Evolutionary conservation across 2,329 filamentous ascomycete genomes (phyloP).

Genomic region (Fusarium nelsonii): DNA sequence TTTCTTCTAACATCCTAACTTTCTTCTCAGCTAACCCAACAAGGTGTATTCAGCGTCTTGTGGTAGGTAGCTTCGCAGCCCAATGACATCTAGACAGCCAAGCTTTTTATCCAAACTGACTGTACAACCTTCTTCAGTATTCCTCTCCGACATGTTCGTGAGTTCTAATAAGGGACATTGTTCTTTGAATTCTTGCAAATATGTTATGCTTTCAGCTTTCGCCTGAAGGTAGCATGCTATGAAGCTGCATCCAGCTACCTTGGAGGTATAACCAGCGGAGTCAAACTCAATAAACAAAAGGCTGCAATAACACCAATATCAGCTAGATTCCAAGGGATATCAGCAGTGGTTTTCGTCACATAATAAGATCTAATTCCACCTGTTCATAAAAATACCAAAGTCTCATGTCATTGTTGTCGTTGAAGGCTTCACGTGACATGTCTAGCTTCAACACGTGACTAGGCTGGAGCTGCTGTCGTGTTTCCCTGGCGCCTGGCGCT

Average conservation of each 20-base stretch:
- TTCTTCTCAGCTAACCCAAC: neutral
- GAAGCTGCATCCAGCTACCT: neutral
- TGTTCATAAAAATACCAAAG: neutral
- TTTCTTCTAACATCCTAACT: neutral
- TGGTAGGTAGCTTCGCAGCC: neutral
- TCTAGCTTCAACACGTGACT: constrained; percentile 48
- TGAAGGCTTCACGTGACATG: constrained; percentile 32
- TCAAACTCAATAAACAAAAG: neutral
- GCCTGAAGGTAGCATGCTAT: too few species aligned
- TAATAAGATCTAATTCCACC: neutral
- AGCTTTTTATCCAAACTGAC: neutral
- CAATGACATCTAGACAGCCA: neutral
- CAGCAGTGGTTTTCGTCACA: neutral
- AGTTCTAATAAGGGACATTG: too few species aligned
- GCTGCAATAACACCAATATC: neutral
- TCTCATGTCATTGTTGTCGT: neutral
- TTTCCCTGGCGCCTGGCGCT: constrained; percentile 59
- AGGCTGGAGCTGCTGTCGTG: constrained; percentile 55
- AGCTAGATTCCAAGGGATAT: neutral
- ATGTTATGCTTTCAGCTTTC: too few species aligned
- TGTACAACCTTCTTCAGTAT: neutral
- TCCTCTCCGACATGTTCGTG: too few species aligned
- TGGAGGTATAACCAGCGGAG: neutral
- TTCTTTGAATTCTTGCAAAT: too few species aligned
- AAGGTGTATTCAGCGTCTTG: neutral